These are phyloP conservation scores for Vanrija pseudolonga DNA, from an alignment of 1,284 basidiomycete genomes.

Conservation along the genomic window DNA sequence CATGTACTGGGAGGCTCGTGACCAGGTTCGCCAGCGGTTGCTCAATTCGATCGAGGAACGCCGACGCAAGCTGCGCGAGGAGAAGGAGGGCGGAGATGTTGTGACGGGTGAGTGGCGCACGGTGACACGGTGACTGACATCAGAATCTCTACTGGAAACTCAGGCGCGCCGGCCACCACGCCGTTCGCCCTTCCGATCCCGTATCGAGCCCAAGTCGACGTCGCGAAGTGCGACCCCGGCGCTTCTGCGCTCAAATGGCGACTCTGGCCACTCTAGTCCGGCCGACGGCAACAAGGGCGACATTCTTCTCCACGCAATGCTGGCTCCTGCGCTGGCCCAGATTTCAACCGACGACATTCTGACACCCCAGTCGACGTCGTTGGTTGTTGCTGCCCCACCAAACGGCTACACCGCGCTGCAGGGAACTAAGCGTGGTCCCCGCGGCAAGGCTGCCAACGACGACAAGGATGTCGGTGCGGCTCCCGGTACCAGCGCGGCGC, in stretches of 20 bases:
- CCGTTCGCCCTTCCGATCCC: constrained; percentile 29
- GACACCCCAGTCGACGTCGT: constrained; percentile 37
- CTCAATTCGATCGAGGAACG: constrained; percentile 53
- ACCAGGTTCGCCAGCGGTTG: constrained; percentile 48
- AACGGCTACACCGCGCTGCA: constrained; percentile 24
- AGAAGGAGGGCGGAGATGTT: constrained; percentile 54
- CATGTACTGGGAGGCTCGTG: constrained; percentile 50
- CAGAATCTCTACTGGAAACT: constrained; percentile 44
- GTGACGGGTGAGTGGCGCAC: constrained; percentile 46
- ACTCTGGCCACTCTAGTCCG: constrained; percentile 13
- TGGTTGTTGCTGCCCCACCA: constrained; percentile 38
- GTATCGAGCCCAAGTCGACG: constrained; percentile 12
- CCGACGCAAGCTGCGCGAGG: constrained; percentile 51
- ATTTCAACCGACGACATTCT: constrained; percentile 47
- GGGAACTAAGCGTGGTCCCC: constrained; percentile 37
- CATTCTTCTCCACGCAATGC: constrained; percentile 35
- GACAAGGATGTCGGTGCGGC: constrained; percentile 30
- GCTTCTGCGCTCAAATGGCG: constrained; percentile 8
- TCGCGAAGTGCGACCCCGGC: constrained; percentile 11
- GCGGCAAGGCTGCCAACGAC: constrained; percentile 31
- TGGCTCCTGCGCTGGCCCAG: constrained; percentile 37
- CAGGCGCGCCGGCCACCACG: constrained; percentile 38
- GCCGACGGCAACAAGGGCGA: constrained; percentile 31
- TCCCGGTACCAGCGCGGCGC: constrained; percentile 35
- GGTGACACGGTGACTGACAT: background rate